Percentiles rank a stretch among this genome's conserved stretches.
These are phyloP conservation scores for Thuja plicata DNA, from an alignment of 83 land plant genomes.

Conservation along the genomic window DNA sequence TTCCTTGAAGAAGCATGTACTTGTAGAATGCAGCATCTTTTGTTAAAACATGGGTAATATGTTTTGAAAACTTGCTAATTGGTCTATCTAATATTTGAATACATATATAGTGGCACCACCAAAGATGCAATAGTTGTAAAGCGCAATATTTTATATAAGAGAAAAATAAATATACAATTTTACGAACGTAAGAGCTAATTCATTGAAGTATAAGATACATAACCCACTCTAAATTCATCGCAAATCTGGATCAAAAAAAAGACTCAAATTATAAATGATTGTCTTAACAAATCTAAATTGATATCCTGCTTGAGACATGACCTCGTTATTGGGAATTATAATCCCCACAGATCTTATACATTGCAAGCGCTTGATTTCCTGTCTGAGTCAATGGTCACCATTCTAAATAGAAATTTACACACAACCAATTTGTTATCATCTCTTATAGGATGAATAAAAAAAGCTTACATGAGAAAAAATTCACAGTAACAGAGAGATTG, in stretches of 20 bases:
- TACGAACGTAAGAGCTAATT: no score
- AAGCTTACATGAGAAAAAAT: not conserved
- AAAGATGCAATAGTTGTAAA: no score
- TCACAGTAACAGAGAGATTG: not conserved
- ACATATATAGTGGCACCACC: no score
- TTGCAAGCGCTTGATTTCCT: constrained; percentile 28
- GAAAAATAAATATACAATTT: no score
- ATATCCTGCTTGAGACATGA: constrained; percentile 25
- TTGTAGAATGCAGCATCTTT: no score
- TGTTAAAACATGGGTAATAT: no score
- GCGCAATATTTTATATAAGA: no score
- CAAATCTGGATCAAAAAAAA: not conserved
- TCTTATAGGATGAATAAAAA: not conserved
- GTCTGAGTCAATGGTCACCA: constrained; percentile 17
- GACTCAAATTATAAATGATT: not conserved
- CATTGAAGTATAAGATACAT: no score
- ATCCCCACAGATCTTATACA: constrained; percentile 31
- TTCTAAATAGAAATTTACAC: not conserved
- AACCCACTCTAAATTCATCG: no score
- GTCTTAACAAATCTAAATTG: constrained; percentile 16
- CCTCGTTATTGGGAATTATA: constrained; percentile 32
- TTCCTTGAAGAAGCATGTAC: no score
- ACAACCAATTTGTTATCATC: not conserved
- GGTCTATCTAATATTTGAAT: no score
- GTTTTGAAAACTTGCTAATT: no score